Conservation (phyloP, 2,329 filamentous ascomycete genomes). For the Ophiosphaerella narmari region DNA sequence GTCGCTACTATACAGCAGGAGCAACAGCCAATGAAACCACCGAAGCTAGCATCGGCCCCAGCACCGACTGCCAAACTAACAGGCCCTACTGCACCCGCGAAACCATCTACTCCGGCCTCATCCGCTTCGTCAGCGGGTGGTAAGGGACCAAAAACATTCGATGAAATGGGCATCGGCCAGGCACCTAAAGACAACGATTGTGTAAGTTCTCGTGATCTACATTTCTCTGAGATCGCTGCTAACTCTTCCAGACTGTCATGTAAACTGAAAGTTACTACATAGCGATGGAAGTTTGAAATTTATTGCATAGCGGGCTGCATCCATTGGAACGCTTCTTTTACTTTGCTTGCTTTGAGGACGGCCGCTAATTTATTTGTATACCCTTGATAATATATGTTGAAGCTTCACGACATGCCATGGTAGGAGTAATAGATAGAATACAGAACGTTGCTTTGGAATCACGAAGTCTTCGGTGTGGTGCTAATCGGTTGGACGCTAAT, state of each 20-base stretch:
- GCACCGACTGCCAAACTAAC: slow-evolving; percentile 23
- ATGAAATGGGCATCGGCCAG: slow-evolving; percentile 94
- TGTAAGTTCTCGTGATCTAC: slow-evolving; percentile 60
- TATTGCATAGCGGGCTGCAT: slow-evolving; percentile 26
- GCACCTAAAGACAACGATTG: slow-evolving; percentile 87
- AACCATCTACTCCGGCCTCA: slow-evolving; percentile 34
- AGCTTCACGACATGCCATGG: not conserved
- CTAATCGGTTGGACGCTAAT: too few species aligned
- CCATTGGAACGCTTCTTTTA: slow-evolving; percentile 1
- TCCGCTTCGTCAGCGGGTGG: slow-evolving; percentile 48
- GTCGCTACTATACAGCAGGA: slow-evolving; percentile 30
- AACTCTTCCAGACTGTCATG: slow-evolving; percentile 34
- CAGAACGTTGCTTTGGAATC: not conserved
- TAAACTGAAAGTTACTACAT: slow-evolving; percentile 10
- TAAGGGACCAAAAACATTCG: slow-evolving; percentile 92
- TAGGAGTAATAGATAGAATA: slow-evolving; percentile 6
- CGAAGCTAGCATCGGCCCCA: slow-evolving; percentile 13
- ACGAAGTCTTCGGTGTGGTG: too few species aligned
- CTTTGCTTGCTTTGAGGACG: not conserved
- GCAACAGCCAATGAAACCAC: slow-evolving; percentile 19
- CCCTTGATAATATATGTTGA: slow-evolving; percentile 4
- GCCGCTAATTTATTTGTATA: slow-evolving; percentile 8
- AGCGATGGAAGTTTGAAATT: slow-evolving; percentile 3
- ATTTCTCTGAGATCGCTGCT: slow-evolving; percentile 1
- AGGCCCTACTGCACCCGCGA: slow-evolving; percentile 29